Evolutionary conservation across 441 rosid genomes (phyloP).

Genomic region (Adansonia madagascariensis): DNA sequence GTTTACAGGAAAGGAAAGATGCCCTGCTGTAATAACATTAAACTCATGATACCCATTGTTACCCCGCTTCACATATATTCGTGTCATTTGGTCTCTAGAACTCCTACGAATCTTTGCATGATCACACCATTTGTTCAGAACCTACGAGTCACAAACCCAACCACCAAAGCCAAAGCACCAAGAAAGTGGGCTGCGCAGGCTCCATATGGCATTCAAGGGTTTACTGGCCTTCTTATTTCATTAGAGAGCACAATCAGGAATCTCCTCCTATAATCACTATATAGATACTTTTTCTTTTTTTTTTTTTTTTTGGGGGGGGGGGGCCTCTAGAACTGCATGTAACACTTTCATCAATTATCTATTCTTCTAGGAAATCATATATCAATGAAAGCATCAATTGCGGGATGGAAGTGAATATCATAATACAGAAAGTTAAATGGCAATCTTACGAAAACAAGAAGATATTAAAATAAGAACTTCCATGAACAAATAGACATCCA

Average conservation of each 20-base stretch:
- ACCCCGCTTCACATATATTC: neutral
- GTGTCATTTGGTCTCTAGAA: neutral
- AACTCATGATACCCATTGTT: slow-evolving; percentile 5
- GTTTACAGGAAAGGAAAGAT: neutral
- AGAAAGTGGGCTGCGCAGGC: neutral
- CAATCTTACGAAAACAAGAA: neutral
- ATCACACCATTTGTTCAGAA: neutral
- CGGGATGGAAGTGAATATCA: neutral
- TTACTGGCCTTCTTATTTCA: neutral
- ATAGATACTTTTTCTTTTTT: neutral
- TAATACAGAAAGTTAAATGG: neutral
- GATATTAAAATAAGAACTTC: neutral
- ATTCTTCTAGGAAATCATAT: neutral
- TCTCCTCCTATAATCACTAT: neutral
- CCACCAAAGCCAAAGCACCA: neutral
- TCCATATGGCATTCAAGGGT: neutral
- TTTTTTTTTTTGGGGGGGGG: neutral
- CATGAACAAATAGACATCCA: neutral
- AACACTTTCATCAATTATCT: neutral
- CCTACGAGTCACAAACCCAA: neutral
- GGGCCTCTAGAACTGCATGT: neutral
- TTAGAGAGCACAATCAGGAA: neutral
- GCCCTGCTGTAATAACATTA: neutral
- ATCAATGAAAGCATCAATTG: neutral
- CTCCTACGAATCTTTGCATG: neutral